Conservation (phyloP, 1,284 basidiomycete species). For the Melampsora abietis-canadensis region DNA sequence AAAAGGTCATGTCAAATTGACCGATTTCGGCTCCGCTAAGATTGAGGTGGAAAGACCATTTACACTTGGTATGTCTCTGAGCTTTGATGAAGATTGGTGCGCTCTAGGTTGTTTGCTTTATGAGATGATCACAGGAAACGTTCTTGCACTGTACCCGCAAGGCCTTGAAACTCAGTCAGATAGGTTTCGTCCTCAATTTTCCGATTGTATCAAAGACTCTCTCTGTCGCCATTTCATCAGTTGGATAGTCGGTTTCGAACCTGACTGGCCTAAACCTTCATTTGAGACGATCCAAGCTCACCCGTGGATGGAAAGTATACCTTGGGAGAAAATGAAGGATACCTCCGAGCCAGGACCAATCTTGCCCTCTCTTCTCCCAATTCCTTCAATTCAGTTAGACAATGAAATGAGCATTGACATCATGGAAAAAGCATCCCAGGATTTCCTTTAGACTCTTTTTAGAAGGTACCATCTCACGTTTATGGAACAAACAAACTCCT, state of each 20-base stretch:
- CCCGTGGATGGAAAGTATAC: neutral
- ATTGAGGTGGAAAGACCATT: constrained; percentile 42
- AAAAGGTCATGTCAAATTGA: constrained; percentile 50
- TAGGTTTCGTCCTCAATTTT: neutral
- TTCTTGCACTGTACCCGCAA: neutral
- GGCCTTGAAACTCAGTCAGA: neutral
- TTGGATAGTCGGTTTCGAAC: neutral
- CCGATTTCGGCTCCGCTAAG: constrained; percentile 50
- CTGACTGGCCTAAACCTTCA: constrained; percentile 1
- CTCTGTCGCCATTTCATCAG: neutral
- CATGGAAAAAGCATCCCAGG: too few relatives aligned
- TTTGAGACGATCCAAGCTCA: neutral
- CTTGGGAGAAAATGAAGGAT: neutral
- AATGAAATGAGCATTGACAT: too few relatives aligned
- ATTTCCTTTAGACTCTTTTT: too few relatives aligned
- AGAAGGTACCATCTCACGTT: too few relatives aligned
- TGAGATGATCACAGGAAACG: neutral
- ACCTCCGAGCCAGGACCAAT: neutral
- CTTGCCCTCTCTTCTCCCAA: neutral
- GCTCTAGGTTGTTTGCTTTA: neutral
- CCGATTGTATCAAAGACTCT: neutral
- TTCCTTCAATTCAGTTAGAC: too few relatives aligned
- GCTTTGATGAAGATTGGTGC: constrained; percentile 2
- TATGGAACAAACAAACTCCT: too few relatives aligned
- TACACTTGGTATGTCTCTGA: constrained; percentile 50